Evolutionary conservation across 2,329 filamentous ascomycete species (phyloP), one percentile per base, ranked within the genome.

Genomic region (Microdochium bolleyi): DNA sequence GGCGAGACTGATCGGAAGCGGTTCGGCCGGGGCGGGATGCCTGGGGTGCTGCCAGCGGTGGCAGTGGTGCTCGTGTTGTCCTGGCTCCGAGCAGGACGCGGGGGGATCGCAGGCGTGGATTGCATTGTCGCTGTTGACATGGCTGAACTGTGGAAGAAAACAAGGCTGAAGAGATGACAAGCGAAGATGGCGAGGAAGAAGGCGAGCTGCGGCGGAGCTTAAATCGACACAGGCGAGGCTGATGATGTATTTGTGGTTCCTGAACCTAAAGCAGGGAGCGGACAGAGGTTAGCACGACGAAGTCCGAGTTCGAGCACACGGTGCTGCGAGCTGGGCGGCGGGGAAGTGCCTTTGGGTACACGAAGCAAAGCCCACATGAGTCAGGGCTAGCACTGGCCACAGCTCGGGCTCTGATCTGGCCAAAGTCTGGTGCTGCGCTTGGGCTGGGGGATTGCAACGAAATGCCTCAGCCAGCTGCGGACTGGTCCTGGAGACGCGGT

Each of bases 1-100:
- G 89, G 89, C 52, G 90, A 95, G 56, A 85, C 68, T 27, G 89
- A 89, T 68, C 90, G 87, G 67, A 49, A 49, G 48, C 48, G 48
- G 24, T 46, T 59, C 3, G 92, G 92, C 57, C 92, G 88, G 56
- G 90, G 87, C 57, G 92, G 92, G 49, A 96, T 79, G 63, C 81
- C 82, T 56, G 92, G 91, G 44, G 82, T 71, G 46, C 61, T 52
- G 44, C 25, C 48, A 30, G 53, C 46, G 37, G 50, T 58, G 51
- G 63, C 60, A 5, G 61, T 49, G 24, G 68, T 60, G 51, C 70
- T 65, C 54, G 72, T 68, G 57, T 72, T 75, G 51, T 79, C 78
- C 59, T 75, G 72, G 58, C 67, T 71, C 63, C 75, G 75, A 41
- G 71, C 69, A 10, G 81, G 82, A 56, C 82, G 77, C 60, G 80